These are phyloP conservation scores for Suillus placidus DNA, from an alignment of 768 basidiomycete genomes.

Conservation along the genomic window DNA sequence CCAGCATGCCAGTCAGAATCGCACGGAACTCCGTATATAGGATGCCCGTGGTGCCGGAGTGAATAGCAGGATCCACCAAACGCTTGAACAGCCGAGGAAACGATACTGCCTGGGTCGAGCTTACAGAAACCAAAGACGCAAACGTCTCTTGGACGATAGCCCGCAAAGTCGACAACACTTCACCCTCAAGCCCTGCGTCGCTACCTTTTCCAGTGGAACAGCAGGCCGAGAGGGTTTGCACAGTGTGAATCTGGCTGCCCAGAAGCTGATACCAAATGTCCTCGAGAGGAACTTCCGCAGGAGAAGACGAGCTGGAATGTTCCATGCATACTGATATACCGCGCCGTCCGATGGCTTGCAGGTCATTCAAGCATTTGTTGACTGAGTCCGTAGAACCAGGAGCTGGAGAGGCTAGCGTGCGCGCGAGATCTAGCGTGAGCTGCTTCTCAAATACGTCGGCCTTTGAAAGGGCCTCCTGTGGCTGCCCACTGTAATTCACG, in stretches of 20 bases:
- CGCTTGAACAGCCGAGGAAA: slow-evolving; percentile 94
- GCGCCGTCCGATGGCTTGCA: slow-evolving; percentile 60
- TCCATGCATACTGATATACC: slow-evolving; percentile 73
- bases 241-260: slow-evolving; percentile 76
- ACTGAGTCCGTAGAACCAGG: slow-evolving; percentile 28
- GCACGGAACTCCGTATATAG: slow-evolving; percentile 90
- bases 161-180: slow-evolving; percentile 58
- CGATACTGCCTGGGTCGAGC: slow-evolving; percentile 76
- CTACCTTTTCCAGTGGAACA: slow-evolving; percentile 28
- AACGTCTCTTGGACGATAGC: slow-evolving; percentile 85
- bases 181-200: slow-evolving; percentile 26
- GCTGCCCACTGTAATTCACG: slow-evolving; percentile 62
- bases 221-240: slow-evolving; percentile 66
- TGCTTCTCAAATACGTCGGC: slow-evolving; percentile 60
- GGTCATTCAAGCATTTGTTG: slow-evolving; percentile 44
- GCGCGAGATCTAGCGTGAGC: slow-evolving; percentile 48
- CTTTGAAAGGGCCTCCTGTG: slow-evolving; percentile 66
- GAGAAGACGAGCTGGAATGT: slow-evolving; percentile 51
- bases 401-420: slow-evolving; percentile 33
- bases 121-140: slow-evolving; percentile 79
- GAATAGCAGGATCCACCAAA: slow-evolving; percentile 73
- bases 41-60: slow-evolving; percentile 52
- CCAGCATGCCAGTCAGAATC: slow-evolving; percentile 93
- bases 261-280: slow-evolving; percentile 91
- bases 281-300: slow-evolving; percentile 56